Conservation (phyloP, 768 basidiomycete species). For the Neoboletus magnificus region DNA sequence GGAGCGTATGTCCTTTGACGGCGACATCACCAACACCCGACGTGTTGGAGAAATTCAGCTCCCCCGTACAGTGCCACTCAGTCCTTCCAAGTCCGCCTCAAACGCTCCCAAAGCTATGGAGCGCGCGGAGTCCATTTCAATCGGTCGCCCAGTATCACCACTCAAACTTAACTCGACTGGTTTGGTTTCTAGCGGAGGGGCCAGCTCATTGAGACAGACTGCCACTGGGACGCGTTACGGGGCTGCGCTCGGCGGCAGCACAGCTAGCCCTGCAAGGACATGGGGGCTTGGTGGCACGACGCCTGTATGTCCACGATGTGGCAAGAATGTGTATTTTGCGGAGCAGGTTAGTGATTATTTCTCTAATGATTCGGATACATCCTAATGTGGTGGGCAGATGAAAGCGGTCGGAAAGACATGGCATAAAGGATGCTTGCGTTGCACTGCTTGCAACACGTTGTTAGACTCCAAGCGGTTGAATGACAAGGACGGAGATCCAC, state of each 20-base stretch:
- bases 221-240: conserved; percentile 69
- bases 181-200: conserved; percentile 1
- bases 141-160: conserved; percentile 23
- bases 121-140: not conserved
- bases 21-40: conserved; percentile 43
- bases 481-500: conserved; percentile 71
- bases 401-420: conserved; percentile 80
- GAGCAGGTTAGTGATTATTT: conserved; percentile 54
- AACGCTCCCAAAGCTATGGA: conserved; percentile 3
- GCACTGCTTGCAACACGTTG: conserved; percentile 61
- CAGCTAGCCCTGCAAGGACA: conserved; percentile 40
- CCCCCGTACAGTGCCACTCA: conserved; percentile 55
- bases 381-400: conserved; percentile 42
- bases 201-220: conserved; percentile 38
- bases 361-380: not conserved
- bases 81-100: conserved; percentile 30
- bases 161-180: conserved; percentile 28
- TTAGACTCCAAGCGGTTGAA: conserved; percentile 72
- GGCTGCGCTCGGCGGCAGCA: conserved; percentile 45
- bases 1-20: conserved; percentile 21
- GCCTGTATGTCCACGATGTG: conserved; percentile 66
- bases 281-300: conserved; percentile 52
- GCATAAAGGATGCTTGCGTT: conserved; percentile 77
- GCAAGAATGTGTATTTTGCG: conserved; percentile 80
- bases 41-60: conserved; percentile 44